These are phyloP conservation scores for Lactifluus volemus DNA, from an alignment of 768 basidiomycete species.

Conservation along the genomic window DNA sequence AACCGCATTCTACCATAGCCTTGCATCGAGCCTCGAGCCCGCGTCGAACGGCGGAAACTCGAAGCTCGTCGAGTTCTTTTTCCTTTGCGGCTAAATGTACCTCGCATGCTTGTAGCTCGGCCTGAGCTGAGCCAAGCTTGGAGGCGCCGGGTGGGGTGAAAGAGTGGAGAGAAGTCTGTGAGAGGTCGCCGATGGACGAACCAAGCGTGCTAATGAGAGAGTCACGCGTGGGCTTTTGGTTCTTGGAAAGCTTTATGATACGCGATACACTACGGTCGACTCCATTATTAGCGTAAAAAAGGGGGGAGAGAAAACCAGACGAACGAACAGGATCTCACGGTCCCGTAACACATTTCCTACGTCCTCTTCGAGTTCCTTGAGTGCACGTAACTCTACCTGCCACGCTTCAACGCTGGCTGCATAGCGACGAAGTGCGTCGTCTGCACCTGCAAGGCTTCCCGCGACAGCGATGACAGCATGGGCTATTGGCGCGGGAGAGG, in stretches of 20 bases:
- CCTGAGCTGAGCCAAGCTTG: constrained; percentile 59
- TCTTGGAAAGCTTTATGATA: constrained; percentile 70
- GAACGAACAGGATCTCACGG: constrained; percentile 66
- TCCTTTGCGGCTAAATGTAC: constrained; percentile 63
- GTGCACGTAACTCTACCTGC: constrained; percentile 46
- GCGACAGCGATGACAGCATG: constrained; percentile 46
- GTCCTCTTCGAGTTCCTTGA: constrained; percentile 68
- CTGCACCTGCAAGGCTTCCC: constrained; percentile 49
- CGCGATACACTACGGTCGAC: constrained; percentile 51
- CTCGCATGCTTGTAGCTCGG: constrained; percentile 79
- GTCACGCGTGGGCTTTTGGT: constrained; percentile 34
- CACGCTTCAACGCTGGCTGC: constrained; percentile 54
- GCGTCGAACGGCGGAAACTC: constrained; percentile 48
- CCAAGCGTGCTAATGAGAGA: constrained; percentile 31
- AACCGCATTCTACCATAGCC: constrained; percentile 63
- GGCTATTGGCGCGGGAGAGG: constrained; percentile 48
- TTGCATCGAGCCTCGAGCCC: constrained; percentile 55
- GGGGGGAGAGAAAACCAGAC: background rate
- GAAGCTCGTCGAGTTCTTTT: constrained; percentile 44
- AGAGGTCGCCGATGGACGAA: constrained; percentile 35
- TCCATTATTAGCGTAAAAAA: background rate
- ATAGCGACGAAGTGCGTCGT: constrained; percentile 61
- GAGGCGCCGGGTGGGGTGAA: constrained; percentile 13
- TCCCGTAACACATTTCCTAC: constrained; percentile 62
- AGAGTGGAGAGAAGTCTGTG: constrained; percentile 16